Percentiles rank a stretch among this genome's conserved stretches.
Conservation (phyloP, 2,329 filamentous ascomycete genomes). For the Aaosphaeria pasadenensis region DNA sequence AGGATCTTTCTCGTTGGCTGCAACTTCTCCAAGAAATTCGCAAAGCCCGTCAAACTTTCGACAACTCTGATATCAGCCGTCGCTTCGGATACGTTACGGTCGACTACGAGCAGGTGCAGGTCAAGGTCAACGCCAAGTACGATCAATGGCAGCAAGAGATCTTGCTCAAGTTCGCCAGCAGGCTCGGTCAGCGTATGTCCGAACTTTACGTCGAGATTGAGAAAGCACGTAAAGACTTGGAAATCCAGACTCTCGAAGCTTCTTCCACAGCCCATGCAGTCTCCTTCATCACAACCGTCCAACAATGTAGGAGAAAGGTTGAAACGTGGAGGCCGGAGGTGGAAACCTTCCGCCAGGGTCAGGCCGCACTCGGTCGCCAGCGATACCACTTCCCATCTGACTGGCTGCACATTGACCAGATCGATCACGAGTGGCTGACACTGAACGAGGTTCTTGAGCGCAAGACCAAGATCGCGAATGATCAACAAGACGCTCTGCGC, state of each 20-base stretch:
- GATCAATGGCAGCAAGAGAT: constrained; percentile 99
- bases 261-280: constrained; percentile 96
- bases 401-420: constrained; percentile 94
- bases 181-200: constrained; percentile 84
- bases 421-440: constrained; percentile 93
- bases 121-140: constrained; percentile 98
- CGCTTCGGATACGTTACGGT: constrained; percentile 93
- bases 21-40: constrained; percentile 96
- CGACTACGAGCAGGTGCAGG: constrained; percentile 97
- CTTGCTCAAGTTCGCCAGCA: constrained; percentile 83
- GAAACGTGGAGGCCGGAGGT: constrained; percentile 95
- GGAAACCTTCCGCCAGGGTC: constrained; percentile 91
- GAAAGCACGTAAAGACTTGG: constrained; percentile 83
- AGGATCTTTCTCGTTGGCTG: constrained; percentile 88
- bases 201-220: constrained; percentile 92
- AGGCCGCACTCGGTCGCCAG: constrained; percentile 86
- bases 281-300: constrained; percentile 96
- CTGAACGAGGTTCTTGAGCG: constrained; percentile 87
- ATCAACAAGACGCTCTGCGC: constrained; percentile 90
- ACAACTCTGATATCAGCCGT: constrained; percentile 90
- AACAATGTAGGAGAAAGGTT: constrained; percentile 91
- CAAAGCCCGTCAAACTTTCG: constrained; percentile 92
- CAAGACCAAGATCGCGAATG: constrained; percentile 92
- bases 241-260: constrained; percentile 87
- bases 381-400: constrained; percentile 91